phyloP scores from a whole-genome alignment of 1,139 yeast species.

The Zhuliangozyma blackwelliae region DNA sequence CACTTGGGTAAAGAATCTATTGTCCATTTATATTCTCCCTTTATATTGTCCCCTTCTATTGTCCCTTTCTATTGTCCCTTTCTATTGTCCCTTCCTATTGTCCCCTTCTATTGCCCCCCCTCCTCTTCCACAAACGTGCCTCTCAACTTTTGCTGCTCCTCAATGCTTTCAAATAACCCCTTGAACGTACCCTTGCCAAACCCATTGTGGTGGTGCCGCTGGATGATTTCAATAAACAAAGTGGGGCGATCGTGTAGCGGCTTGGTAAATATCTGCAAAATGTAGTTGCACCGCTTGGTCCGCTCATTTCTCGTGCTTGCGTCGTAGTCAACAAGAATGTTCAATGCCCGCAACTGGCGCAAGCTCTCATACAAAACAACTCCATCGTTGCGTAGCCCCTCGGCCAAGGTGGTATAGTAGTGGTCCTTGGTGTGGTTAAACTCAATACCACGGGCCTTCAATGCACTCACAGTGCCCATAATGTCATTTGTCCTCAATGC shows the following conservation, averaged over 20 bases:
- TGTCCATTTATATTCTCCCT: too few relatives aligned
- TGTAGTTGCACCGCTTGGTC: conserved; percentile 48
- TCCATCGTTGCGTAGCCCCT: conserved; percentile 35
- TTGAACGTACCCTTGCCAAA: conserved; percentile 87
- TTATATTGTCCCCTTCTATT: too few relatives aligned
- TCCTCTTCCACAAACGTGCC: conserved; percentile 36
- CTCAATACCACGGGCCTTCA: conserved; percentile 61
- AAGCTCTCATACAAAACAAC: conserved; percentile 44
- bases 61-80: too few relatives aligned
- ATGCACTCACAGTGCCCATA: conserved; percentile 46
- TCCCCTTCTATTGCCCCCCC: too few relatives aligned
- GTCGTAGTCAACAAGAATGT: conserved; percentile 73
- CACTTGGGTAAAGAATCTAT: too few relatives aligned
- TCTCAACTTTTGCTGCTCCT: conserved; percentile 51
- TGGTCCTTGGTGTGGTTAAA: conserved; percentile 55
- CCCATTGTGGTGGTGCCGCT: conserved; percentile 74
- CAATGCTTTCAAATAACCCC: conserved; percentile 75
- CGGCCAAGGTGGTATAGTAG: conserved; percentile 51
- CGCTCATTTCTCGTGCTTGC: conserved; percentile 30
- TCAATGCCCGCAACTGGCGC: conserved; percentile 36
- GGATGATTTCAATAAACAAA: conserved; percentile 73
- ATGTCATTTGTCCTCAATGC: conserved; percentile 66
- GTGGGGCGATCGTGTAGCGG: conserved; percentile 80
- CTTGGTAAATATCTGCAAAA: conserved; percentile 73
- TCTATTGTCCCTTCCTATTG: too few relatives aligned